phyloP scores from a whole-genome alignment of 768 basidiomycete genomes.

The Gymnopilus dilepis region DNA sequence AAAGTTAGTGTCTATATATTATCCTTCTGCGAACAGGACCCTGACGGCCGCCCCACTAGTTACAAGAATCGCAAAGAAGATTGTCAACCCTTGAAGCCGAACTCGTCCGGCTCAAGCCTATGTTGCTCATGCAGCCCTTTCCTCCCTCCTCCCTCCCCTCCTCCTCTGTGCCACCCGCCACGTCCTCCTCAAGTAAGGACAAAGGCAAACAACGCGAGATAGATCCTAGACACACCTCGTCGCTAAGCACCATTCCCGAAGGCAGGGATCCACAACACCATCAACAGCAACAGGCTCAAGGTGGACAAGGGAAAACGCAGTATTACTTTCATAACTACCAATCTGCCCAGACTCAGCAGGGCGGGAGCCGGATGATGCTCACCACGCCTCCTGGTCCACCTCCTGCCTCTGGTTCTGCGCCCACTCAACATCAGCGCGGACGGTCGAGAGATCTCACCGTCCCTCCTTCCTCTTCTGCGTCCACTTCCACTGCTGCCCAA shows the following conservation, averaged over 20 bases:
- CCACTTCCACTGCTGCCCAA: too few species aligned
- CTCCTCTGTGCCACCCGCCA: background rate
- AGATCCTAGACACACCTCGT: background rate
- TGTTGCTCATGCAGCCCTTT: constrained; percentile 69
- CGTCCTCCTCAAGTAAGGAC: constrained; percentile 22
- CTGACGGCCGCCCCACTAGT: too few species aligned
- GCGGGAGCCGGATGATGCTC: background rate
- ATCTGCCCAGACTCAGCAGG: background rate
- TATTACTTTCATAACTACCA: constrained; percentile 10
- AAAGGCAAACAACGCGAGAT: constrained; percentile 30
- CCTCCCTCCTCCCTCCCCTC: background rate
- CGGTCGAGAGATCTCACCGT: too few species aligned
- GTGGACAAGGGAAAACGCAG: constrained; percentile 3
- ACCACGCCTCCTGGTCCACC: background rate
- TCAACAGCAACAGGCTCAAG: constrained; percentile 4
- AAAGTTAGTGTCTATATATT: constrained; percentile 57
- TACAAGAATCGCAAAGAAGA: constrained; percentile 61
- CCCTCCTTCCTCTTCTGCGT: too few species aligned
- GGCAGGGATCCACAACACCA: background rate
- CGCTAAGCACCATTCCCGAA: background rate
- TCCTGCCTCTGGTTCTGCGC: too few species aligned
- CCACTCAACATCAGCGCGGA: background rate
- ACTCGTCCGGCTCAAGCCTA: constrained; percentile 65
- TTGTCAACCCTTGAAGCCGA: constrained; percentile 65
- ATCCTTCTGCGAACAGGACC: too few species aligned